Conservation (phyloP, 257 asterid genomes). For the Capsicum chinense region DNA sequence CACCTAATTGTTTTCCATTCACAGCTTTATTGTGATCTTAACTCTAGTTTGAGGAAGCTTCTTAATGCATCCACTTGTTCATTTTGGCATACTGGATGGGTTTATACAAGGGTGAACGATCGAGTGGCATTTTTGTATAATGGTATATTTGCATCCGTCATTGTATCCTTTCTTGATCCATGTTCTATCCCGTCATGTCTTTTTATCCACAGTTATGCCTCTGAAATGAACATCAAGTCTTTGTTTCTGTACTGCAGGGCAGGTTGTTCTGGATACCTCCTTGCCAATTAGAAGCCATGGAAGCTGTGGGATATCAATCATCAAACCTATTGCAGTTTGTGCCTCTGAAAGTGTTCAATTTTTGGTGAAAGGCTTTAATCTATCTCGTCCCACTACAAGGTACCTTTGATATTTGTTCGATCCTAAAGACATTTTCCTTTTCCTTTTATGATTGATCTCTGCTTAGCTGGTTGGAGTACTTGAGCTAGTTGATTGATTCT, state of each 20-base stretch:
- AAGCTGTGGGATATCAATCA: slow-evolving; percentile 66
- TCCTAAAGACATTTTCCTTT: not conserved
- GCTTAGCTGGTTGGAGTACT: slow-evolving; percentile 20
- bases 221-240: slow-evolving; percentile 30
- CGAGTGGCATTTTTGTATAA: slow-evolving; percentile 73
- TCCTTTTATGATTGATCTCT: not conserved
- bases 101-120: slow-evolving; percentile 75
- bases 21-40: slow-evolving; percentile 77
- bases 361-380: slow-evolving; percentile 72
- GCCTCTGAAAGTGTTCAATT: slow-evolving; percentile 67
- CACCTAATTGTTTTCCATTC: slow-evolving; percentile 25
- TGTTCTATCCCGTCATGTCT: not conserved
- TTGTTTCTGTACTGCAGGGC: slow-evolving; percentile 58
- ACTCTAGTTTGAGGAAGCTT: slow-evolving; percentile 80
- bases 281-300: slow-evolving; percentile 49
- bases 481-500: slow-evolving; percentile 12
- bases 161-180: not conserved
- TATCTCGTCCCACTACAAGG: slow-evolving; percentile 76
- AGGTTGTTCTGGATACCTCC: slow-evolving; percentile 71
- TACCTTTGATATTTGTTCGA: slow-evolving; percentile 37
- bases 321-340: slow-evolving; percentile 86
- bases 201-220: slow-evolving; percentile 22
- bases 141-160: slow-evolving; percentile 51
- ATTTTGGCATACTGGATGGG: slow-evolving; percentile 94
- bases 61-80: slow-evolving; percentile 69